These are phyloP conservation scores for Ophiostoma triangulosporum DNA, from an alignment of 2,329 filamentous ascomycete genomes.

Conservation along the genomic window DNA sequence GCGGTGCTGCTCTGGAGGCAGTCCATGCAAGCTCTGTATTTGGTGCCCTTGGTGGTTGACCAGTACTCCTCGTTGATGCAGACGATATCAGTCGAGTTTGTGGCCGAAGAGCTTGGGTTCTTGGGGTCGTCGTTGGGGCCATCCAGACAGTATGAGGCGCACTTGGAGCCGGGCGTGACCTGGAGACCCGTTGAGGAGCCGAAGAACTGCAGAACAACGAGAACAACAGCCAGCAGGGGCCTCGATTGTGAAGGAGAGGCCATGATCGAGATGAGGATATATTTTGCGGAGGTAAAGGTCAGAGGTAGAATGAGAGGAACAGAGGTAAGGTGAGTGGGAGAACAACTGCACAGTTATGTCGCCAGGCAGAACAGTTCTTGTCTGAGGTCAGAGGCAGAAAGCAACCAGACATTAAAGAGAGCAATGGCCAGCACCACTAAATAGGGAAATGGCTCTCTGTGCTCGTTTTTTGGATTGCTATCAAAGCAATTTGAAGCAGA, in stretches of 20 bases:
- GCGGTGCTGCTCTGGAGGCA: slow-evolving; percentile 34
- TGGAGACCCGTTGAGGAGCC: slow-evolving; percentile 22
- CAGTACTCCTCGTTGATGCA: slow-evolving; percentile 30
- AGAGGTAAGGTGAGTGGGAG: background rate
- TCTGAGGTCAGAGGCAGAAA: background rate
- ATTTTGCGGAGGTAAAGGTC: background rate
- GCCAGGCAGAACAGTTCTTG: background rate
- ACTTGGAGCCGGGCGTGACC: slow-evolving; percentile 37
- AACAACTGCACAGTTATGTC: background rate
- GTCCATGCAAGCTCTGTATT: slow-evolving; percentile 32
- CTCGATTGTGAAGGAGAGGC: background rate
- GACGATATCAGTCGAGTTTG: slow-evolving; percentile 31
- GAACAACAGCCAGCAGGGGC: background rate
- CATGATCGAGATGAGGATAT: background rate
- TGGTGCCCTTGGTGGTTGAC: slow-evolving; percentile 25
- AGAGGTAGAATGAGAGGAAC: background rate
- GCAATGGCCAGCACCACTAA: background rate
- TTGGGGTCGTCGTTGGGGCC: slow-evolving; percentile 20
- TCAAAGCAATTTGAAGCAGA: no score
- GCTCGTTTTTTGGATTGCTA: no score
- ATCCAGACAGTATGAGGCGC: slow-evolving; percentile 34
- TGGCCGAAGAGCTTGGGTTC: slow-evolving; percentile 26
- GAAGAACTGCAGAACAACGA: slow-evolving; percentile 9
- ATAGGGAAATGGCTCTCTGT: no score
- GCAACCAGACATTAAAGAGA: background rate